A percentile compares a stretch with the other conserved stretches of the same genome.
phyloP scores from a whole-genome alignment of 352 stramenopile genomes.

The Pythium monospermum region DNA sequence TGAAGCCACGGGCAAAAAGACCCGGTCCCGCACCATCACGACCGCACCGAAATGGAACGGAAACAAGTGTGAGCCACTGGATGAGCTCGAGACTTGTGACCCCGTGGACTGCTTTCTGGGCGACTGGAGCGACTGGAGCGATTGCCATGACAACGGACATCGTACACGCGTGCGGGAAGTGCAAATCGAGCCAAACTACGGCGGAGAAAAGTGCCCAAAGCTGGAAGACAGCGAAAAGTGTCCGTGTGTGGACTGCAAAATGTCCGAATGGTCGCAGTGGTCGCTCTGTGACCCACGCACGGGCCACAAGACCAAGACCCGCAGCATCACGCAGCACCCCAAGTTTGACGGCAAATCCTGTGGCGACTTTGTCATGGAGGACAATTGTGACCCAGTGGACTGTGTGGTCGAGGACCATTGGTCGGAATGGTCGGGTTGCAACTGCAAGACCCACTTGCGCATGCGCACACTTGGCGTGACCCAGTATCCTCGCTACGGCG shows the following conservation, averaged over 20 bases:
- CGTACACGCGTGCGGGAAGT: slow-evolving; percentile 22
- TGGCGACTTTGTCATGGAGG: background rate
- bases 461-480: slow-evolving; percentile 1
- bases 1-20: slow-evolving; percentile 25
- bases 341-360: slow-evolving; percentile 17
- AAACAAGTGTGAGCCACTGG: slow-evolving; percentile 22
- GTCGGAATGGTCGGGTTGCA: slow-evolving; percentile 8
- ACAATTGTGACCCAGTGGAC: slow-evolving; percentile 10
- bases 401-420: slow-evolving; percentile 13
- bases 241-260: slow-evolving; percentile 7
- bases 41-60: slow-evolving; percentile 28
- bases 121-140: slow-evolving; percentile 33
- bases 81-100: slow-evolving; percentile 32
- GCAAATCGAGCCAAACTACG: slow-evolving; percentile 2
- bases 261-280: slow-evolving; percentile 14
- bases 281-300: slow-evolving; percentile 7
- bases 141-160: slow-evolving; percentile 36
- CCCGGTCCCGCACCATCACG: slow-evolving; percentile 28
- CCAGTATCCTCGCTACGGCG: slow-evolving; percentile 12
- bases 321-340: slow-evolving; percentile 1
- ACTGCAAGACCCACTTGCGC: slow-evolving; percentile 6
- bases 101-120: slow-evolving; percentile 42
- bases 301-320: slow-evolving; percentile 8
- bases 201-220: background rate
- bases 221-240: slow-evolving; percentile 7